Percentiles rank a stretch among this genome's conserved stretches.
phyloP scores from a whole-genome alignment of 345 rosid genomes.

The Salix exigua region DNA sequence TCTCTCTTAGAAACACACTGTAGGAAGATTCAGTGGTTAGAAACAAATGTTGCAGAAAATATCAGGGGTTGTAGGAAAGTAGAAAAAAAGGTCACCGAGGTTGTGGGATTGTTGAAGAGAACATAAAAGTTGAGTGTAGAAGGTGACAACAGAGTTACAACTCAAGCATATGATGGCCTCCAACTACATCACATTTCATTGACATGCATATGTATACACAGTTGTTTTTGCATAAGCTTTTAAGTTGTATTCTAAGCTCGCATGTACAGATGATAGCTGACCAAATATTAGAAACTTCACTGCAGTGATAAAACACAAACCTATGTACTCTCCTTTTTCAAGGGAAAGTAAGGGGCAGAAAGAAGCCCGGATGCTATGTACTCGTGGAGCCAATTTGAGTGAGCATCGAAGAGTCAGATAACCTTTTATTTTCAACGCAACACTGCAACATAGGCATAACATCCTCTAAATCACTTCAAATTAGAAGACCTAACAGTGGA shows the following conservation, averaged over 20 bases:
- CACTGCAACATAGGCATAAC: constrained; percentile 45
- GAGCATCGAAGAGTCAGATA: constrained; percentile 86
- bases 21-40: neutral
- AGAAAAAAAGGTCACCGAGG: neutral
- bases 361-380: constrained; percentile 70
- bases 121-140: neutral
- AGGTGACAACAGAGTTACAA: neutral
- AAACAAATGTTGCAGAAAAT: neutral
- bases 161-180: neutral
- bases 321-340: constrained; percentile 93
- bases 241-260: neutral
- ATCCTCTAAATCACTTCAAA: constrained; percentile 1
- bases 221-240: neutral
- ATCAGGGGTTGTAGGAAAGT: neutral
- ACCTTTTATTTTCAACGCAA: constrained; percentile 76
- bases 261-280: neutral
- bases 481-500: neutral
- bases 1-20: neutral
- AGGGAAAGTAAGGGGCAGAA: constrained; percentile 91
- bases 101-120: neutral
- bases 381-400: constrained; percentile 62
- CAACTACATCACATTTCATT: neutral
- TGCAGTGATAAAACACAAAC: constrained; percentile 25
- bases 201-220: neutral
- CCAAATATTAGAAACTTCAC: neutral